Evolutionary conservation across 2,329 filamentous ascomycete species (phyloP), one percentile per base, ranked within the genome.

Genomic region (Talaromyces pinophilus): DNA sequence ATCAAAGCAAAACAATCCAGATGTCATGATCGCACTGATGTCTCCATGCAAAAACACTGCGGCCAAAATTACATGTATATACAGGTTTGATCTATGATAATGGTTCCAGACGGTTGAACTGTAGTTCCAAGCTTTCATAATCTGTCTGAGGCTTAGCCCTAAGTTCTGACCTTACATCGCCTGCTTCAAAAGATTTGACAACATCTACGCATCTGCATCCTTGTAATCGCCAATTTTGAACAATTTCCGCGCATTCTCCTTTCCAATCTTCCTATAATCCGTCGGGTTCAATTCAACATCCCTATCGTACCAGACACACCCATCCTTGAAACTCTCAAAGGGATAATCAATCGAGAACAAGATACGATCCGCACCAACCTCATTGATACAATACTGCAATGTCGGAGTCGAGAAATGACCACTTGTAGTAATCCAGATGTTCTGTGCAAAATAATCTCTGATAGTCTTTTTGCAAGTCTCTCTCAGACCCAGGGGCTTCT

Each of bases 381-480:
- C 72, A 8, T 67, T 72, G 40, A 74, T 70, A 59, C 70, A 72
- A 64, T 66, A 74, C 48, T 74, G 70, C 48, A 75, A 63, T 8
- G 72, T 70, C 19, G 73, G 67, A 10, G 73, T 74, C 15, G 72
- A 73, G 64, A 76, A 76, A 62, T 76, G 72, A 1, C 74, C 74
- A 22, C 69, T 71, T 2, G 73, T 76, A 19, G 74, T 75, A 55
- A 76, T 74, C 70, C 70, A 75, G 65, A 76, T 71, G 35, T 76
- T 73, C 44, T 71, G 68, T 2, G 68, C 68, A 38, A 68, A 67
- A 35, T 68, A 68, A 11, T 68, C 64, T 40, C 61, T 33, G 33
- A 64, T 64, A 2, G 57, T 73, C 70, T 50, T 71, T 68, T 44
- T 69, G 68, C 63, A 77, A 72, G 5, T 72, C 72, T 71, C 73